Evolutionary conservation across 2,329 filamentous ascomycete species (phyloP), one percentile per base, ranked within the genome.

Genomic region (Clathrospora elynae): DNA sequence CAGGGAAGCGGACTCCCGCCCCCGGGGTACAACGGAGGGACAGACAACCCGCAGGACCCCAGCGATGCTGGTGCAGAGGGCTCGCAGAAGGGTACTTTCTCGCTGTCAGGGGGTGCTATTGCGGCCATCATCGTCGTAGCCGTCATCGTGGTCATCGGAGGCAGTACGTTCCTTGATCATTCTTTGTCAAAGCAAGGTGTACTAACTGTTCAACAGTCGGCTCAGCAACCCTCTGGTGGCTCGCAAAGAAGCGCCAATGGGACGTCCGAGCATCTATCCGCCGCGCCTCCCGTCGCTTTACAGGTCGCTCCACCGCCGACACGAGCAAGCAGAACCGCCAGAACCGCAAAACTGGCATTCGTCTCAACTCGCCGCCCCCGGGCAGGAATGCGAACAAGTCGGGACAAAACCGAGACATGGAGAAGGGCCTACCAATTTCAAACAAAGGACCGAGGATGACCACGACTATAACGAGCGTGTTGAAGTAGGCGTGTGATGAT

Each of bases 171-270:
- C 13, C 11, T 22, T 18, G 10, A 38, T 32, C 26, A 23, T 24
- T 9, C 17, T 5, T 11, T 17, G 8, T 6, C n/a, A 20, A 28
- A 5, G 18, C 16, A 25, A n/a, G 10, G 6, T 5, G 14, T 19
- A 38, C 42, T 64, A 52, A 63, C 53, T 19, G 9, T 5, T 10
- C 13, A 32, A 26, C 53, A 87, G 86, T 85, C 50, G 77, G 76
- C 14, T 85, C 80, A 22, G 81, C 83, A 2, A 73, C 82, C 2
- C 80, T 93, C 18, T 95, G 87, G 73, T 89, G 85, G 68, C 67
- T 92, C 24, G 87, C 89, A 41, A 93, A 93, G 77, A 90, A 89
- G 73, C 82, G 85, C 32, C 87, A 91, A 69, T 93, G 89, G 89
- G 87, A 84, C 54, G 76, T 93, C 55, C 82, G 84, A 45, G 82